Base-by-base conservation (phyloP, 345 rosid genomes). In the Litchi chinensis region DNA sequence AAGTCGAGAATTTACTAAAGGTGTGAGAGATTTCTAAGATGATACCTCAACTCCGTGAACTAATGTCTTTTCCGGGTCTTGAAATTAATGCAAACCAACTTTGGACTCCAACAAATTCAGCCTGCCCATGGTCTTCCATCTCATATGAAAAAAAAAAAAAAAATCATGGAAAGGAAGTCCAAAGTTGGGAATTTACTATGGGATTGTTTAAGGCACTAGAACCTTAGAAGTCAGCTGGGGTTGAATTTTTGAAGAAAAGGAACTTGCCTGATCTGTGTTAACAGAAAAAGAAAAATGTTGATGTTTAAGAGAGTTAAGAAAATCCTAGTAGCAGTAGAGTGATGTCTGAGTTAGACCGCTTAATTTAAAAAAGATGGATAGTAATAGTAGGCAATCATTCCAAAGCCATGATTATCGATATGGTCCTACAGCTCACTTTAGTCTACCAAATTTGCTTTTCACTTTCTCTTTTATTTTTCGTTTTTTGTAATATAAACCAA, bases 361-460 rank as follows among this genome's bases (percentile, higher is more conserved):
- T 52, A 52, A 13, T 52, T 9, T 19, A 4, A 13, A 3, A 15
- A 54, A 54, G 60, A 16, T 16, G 2, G 60, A 16, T 6, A 54
- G 60, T 15, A 16, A 8, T 8, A 16, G 37, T 46, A 28, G 41
- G 5, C 21, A 21, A 52, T 39, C 48, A 76, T 76, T 67, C 79
- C 40, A 68, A 76, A 68, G 66, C 79, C 79, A 21, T 56, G 73
- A 76, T 76, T 76, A 24, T 68, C 26, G 73, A 39, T 67, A 12
- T 39, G 73, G 67, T 18, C 73, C 67, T 9, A 40, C 73, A 67
- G 12, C 9, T 24, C 41, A 22, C 73, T 76, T 66, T 48, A 12
- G 64, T n/a, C 63, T 32, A 16, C 40, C 77, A 60, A 74, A 0
- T 41, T 74, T 16, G 46, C 68, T 65, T 76, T 54, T 41, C 15